A percentile compares a stretch with the other conserved stretches of the same genome.
Evolutionary conservation across 306 rosid genomes (phyloP).

Genomic region (Corylus americana): DNA sequence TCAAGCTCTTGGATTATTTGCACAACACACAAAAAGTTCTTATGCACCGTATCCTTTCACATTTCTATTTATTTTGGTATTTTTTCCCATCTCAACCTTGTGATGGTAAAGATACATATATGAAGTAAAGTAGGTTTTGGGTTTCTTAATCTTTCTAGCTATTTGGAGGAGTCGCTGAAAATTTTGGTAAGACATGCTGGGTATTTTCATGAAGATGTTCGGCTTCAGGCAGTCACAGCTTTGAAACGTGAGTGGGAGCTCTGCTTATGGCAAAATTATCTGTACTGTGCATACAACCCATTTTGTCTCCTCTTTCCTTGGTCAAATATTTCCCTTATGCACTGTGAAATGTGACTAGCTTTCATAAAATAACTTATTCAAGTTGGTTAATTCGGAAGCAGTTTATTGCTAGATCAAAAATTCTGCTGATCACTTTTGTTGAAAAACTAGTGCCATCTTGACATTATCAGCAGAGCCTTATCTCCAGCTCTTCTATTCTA

Average conservation of each 20-base stretch:
- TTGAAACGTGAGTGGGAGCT: slow-evolving; percentile 71
- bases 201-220: slow-evolving; percentile 97
- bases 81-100: slow-evolving; percentile 2
- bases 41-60: slow-evolving; percentile 87
- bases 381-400: background rate
- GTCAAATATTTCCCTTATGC: background rate
- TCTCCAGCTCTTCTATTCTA: background rate
- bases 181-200: slow-evolving; percentile 74
- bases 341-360: background rate
- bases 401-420: background rate
- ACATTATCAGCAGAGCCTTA: background rate
- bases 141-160: slow-evolving; percentile 58
- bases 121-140: slow-evolving; percentile 6
- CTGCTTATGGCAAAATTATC: slow-evolving; percentile 10
- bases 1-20: slow-evolving; percentile 97
- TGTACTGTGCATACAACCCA: slow-evolving; percentile 15
- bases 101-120: slow-evolving; percentile 2
- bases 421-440: background rate
- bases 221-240: slow-evolving; percentile 88
- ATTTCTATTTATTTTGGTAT: background rate
- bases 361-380: slow-evolving; percentile 3
- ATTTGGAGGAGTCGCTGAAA: slow-evolving; percentile 90
- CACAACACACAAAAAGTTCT: slow-evolving; percentile 75
- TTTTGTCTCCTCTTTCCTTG: slow-evolving; percentile 9
- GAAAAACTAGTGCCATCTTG: background rate